A percentile compares a stretch with the other conserved stretches of the same genome.
Conservation (phyloP, 2,329 filamentous ascomycete genomes). For the Arthrocladium fulminans region DNA sequence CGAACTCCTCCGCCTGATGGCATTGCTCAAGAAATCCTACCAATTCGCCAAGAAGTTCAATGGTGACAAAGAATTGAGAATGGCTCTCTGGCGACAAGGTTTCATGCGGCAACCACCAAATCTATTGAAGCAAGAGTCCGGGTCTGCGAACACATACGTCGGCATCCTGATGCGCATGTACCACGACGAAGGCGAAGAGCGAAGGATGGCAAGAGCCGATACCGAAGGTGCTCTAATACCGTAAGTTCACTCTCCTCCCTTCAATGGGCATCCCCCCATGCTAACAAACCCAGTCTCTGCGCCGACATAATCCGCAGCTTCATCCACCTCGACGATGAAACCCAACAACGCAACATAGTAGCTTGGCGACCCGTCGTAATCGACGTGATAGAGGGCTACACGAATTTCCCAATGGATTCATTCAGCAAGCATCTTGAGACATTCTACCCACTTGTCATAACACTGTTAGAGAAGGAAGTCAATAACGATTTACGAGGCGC, state of each 20-base stretch:
- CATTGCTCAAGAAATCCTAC: conserved; percentile 87
- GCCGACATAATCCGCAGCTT: conserved; percentile 87
- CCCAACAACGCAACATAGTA: conserved; percentile 90
- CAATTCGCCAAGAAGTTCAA: conserved; percentile 97
- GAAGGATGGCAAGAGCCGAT: conserved; percentile 66
- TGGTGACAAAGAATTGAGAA: conserved; percentile 88
- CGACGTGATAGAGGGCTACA: conserved; percentile 89
- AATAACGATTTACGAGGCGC: conserved; percentile 68
- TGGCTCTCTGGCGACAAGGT: conserved; percentile 89
- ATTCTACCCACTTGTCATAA: conserved; percentile 81
- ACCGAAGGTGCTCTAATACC: conserved; percentile 90
- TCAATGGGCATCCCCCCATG: neutral
- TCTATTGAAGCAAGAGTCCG: conserved; percentile 90
- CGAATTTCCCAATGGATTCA: conserved; percentile 67
- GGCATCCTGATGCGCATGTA: conserved; percentile 97
- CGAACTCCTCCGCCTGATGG: conserved; percentile 87
- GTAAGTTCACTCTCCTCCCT: conserved; percentile 29
- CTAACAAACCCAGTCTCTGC: conserved; percentile 53
- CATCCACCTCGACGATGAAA: conserved; percentile 81
- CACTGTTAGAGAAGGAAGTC: conserved; percentile 73
- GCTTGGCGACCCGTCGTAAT: conserved; percentile 97
- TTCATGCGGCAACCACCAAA: conserved; percentile 99
- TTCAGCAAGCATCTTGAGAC: conserved; percentile 70
- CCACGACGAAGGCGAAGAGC: conserved; percentile 74
- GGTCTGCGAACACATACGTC: conserved; percentile 88